Conservation (phyloP, 2,329 filamentous ascomycete species). For the Chaetomium olivaceum region DNA sequence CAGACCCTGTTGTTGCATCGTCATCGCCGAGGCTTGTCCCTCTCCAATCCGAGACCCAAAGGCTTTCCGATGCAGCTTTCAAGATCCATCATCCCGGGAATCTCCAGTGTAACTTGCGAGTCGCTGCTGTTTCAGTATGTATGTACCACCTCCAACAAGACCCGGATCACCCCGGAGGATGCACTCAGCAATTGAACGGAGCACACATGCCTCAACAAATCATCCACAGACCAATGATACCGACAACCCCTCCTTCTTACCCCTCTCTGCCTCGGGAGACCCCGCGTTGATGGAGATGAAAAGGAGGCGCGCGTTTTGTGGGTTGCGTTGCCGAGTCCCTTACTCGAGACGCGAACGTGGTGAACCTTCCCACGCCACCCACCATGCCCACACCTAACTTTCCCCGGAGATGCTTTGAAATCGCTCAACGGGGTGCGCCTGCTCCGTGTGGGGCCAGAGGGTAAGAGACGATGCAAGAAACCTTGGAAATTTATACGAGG, state of each 20-base stretch:
- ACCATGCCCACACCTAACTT: no score
- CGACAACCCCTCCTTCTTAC: background rate
- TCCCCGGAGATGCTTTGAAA: constrained; percentile 10
- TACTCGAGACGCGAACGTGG: background rate
- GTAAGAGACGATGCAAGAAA: background rate
- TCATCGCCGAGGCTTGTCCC: background rate
- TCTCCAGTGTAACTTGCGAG: background rate
- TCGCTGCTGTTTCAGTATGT: background rate
- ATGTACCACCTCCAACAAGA: background rate
- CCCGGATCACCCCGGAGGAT: background rate
- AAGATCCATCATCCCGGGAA: background rate
- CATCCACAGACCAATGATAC: background rate
- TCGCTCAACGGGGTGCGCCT: background rate
- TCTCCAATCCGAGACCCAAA: background rate
- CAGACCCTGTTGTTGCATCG: background rate
- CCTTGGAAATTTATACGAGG: background rate
- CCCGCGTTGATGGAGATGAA: constrained; percentile 11
- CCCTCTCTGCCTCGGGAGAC: constrained; percentile 18
- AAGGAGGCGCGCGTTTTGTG: background rate
- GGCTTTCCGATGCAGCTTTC: background rate
- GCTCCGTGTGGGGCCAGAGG: background rate
- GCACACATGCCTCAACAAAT: background rate
- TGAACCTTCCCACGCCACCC: no score
- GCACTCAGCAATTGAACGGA: no score
- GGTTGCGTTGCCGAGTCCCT: background rate